phyloP scores from a whole-genome alignment of 2,329 filamentous ascomycete species.

The Verticillium alfalfae region DNA sequence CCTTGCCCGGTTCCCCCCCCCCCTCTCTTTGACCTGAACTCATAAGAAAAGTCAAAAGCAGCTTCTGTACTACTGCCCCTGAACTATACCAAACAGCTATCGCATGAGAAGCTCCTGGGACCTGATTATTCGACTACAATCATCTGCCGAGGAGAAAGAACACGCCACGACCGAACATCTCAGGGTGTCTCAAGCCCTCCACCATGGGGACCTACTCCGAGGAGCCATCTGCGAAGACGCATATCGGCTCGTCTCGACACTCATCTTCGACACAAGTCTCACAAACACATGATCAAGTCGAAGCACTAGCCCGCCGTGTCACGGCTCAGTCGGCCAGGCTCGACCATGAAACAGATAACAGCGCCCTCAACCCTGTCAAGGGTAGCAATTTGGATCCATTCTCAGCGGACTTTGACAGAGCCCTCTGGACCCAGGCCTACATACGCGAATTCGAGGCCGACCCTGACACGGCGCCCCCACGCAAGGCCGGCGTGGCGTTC shows the following conservation, averaged over 20 bases:
- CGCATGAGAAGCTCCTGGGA: too few relatives aligned
- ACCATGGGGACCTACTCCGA: neutral
- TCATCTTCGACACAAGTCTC: neutral
- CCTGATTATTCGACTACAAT: too few relatives aligned
- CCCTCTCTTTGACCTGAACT: too few relatives aligned
- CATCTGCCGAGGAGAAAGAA: too few relatives aligned
- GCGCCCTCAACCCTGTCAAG: slow-evolving; percentile 8
- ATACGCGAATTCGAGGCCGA: slow-evolving; percentile 19
- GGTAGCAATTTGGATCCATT: slow-evolving; percentile 14
- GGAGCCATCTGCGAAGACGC: neutral
- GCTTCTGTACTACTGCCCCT: too few relatives aligned
- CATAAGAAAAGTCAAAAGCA: too few relatives aligned
- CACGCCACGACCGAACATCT: neutral
- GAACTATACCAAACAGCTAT: too few relatives aligned
- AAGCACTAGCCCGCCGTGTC: slow-evolving; percentile 5
- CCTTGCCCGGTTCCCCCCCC: too few relatives aligned
- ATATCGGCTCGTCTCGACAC: neutral
- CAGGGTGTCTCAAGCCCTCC: neutral
- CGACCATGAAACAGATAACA: neutral
- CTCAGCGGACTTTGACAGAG: slow-evolving; percentile 18
- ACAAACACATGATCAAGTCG: neutral
- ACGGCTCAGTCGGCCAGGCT: slow-evolving; percentile 1
- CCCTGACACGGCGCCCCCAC: slow-evolving; percentile 12
- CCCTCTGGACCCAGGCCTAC: slow-evolving; percentile 18
- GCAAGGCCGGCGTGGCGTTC: slow-evolving; percentile 20